Evolutionary conservation across 1,284 basidiomycete genomes (phyloP), one percentile per base, ranked within the genome.

Genomic region (Fomitopsis betulina): DNA sequence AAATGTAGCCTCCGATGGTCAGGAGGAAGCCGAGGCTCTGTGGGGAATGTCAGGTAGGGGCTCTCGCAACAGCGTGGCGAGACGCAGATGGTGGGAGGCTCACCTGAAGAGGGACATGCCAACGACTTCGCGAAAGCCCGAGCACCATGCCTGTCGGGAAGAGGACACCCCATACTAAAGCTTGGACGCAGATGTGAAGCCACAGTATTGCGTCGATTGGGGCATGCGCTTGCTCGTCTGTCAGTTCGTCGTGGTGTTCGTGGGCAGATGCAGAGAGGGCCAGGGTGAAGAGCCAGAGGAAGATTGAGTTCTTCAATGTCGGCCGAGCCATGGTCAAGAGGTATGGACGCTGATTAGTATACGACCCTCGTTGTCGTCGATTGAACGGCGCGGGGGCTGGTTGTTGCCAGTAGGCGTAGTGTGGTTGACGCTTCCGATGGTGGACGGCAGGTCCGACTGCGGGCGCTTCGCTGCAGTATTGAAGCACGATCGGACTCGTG

Each of bases 101-200:
- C 54, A 89, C 87, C 76, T 95, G 93, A 2, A 94, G 71, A 4
- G 93, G 93, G 45, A 94, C 91, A 72, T 95, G 93, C 86, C 89
- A 94, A 68, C 83, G 80, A 71, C 84, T 93, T 68, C 87, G 81
- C 8, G 87, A 80, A 30, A 95, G 76, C 9, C 93, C 93, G 2
- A 95, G 75, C 0, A 94, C 89, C 93, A 95, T 94, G 25, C 93
- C 93, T 8, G 87, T 78, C 0, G 93, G 93, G 68, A 94, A 95
- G 21, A 94, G 69, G 12, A 94, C 70, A 1, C 87, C 90, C 93
- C 93, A 95, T 6, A 93, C 84, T 9, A 82, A 69, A 2, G 81
- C 83, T 67, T 94, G 92, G 13, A 94, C 70, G 37, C 79, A 74
- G 60, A 94, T 93, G 69, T 95, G 92, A 25, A 93, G 80, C 81